phyloP scores from a whole-genome alignment of 1,284 basidiomycete genomes.

The Ustilago sp. region DNA sequence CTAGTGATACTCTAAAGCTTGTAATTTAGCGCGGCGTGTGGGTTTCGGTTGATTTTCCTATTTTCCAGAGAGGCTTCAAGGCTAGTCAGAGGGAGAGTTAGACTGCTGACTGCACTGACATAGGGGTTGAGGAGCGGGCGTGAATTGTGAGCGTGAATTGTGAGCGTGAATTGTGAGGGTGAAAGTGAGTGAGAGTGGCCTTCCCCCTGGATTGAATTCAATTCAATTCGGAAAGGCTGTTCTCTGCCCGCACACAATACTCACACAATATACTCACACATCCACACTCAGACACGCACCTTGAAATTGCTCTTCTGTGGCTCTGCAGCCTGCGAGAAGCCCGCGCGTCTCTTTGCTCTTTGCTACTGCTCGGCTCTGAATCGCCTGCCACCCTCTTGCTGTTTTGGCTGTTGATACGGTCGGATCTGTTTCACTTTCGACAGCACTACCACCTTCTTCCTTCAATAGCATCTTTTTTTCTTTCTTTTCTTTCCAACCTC shows the following conservation, averaged over 20 bases:
- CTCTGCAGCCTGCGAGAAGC: conserved; percentile 8
- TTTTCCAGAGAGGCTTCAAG: not conserved
- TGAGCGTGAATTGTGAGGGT: too few species aligned
- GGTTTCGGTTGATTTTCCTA: not conserved
- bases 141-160: too few species aligned
- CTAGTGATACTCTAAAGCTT: not conserved
- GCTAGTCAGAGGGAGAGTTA: not conserved
- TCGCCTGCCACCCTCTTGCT: conserved; percentile 4
- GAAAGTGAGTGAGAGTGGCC: too few species aligned
- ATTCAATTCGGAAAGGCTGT: not conserved
- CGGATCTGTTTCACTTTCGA: not conserved
- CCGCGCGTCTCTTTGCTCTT: not conserved
- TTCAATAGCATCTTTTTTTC: not conserved
- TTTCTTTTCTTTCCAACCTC: not conserved
- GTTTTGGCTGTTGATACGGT: conserved; percentile 10
- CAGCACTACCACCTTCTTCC: not conserved
- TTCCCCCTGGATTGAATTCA: not conserved
- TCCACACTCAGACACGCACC: not conserved
- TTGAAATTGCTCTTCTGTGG: conserved; percentile 2
- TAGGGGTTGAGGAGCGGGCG: conserved; percentile 4
- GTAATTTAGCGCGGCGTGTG: not conserved
- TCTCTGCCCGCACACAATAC: not conserved
- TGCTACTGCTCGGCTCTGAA: conserved; percentile 3
- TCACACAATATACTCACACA: not conserved
- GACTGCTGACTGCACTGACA: not conserved